Evolutionary conservation across 208 protist species (phyloP), one percentile per base, ranked within the genome.

Genomic region (Trypanosoma vivax): DNA sequence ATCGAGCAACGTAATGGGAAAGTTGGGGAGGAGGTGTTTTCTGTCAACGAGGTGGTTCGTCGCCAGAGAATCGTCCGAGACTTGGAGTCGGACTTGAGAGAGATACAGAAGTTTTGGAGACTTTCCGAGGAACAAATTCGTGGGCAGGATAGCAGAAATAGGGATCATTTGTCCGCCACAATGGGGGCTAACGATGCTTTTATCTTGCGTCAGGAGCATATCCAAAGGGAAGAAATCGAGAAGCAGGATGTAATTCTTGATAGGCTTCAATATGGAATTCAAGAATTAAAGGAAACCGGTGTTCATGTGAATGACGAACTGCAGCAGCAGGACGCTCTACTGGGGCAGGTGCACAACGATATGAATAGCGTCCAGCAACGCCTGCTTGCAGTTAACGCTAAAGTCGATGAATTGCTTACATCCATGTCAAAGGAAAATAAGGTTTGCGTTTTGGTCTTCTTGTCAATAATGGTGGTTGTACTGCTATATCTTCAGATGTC

Each of bases 401-500:
- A 88, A 56, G 73, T 93, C 5, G 79, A 93, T 39, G 79, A 90
- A 50, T 65, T 93, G 18, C 69, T 93, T n/a, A 73, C 69, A 5
- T 83, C 69, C 40, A 82, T 93, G 79, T 90, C 86, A 28, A 84
- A 88, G 56, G 75, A 64, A 50, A 73, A 73, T 0, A 93, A 93
- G 49, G 73, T 93, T 23, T 90, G 86, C 64, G 84, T 73, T 6
- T 83, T 93, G 61, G 21, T 64, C 27, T 51, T 25, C 27, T 50
- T 65, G 10, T 5, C 45, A 27, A 10, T 61, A n/a, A 34, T 34
- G 1, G 37, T 54, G 0, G n/a, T 63, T 9, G 46, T 59, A 46
- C 58, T 59, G 41, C 13, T 30, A 3, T 50, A 41, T 43, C n/a
- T 52, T 43, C 24, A 50, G 21, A 27, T 49, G 45, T 13, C 21